Base-by-base conservation (phyloP, 2,329 filamentous ascomycete genomes). In the Ceratocystis destructans region DNA sequence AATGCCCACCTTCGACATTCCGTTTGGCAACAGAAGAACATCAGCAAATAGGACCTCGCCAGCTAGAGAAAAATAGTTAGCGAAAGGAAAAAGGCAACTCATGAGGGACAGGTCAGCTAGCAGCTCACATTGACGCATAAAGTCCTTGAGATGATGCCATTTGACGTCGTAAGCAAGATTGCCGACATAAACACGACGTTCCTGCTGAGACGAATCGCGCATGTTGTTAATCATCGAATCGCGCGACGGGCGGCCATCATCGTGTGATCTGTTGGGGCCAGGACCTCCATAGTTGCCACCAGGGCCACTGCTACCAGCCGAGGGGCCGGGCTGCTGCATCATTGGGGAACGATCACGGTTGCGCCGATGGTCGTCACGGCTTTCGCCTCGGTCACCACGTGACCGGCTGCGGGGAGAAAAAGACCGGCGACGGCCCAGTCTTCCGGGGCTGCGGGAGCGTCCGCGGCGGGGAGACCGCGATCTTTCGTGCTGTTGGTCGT, bases 1-100 rank as follows among this genome's bases (percentile, higher is more conserved):
- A 83, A 87, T 86, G 91, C 90, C 90, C 92, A 97, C 93, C 93
- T 99, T 99, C 90, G 93, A 97, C 94, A 99, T 99, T 92, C 94
- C 94, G 85, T 99, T 99, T 76, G 94, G 94, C 87, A 99, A 91
- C 79, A 96, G 84, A 80, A 99, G 87, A 76, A 99, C 94, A 84
- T 99, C 94, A 82, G 94, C 94, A 82, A 96, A 99, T 81, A 97
- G 86, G 78, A 99, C 94, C 79, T 97, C 93, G 84, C 94, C 94
- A 82, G 94, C 94, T 97, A 79, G 68, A 74, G 72, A 65, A 7
- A 7, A 62, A 45, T 6, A 50, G n/a, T n/a, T 33, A 31, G 63
- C 12, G 33, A 33, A 6, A 8, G n/a, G 20, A 15, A 45, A 44
- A 44, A 45, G 33, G 25, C 17, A 28, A 17, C 33, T 4, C 57